phyloP scores from a whole-genome alignment of 768 basidiomycete genomes.

The Tricholoma sp. region DNA sequence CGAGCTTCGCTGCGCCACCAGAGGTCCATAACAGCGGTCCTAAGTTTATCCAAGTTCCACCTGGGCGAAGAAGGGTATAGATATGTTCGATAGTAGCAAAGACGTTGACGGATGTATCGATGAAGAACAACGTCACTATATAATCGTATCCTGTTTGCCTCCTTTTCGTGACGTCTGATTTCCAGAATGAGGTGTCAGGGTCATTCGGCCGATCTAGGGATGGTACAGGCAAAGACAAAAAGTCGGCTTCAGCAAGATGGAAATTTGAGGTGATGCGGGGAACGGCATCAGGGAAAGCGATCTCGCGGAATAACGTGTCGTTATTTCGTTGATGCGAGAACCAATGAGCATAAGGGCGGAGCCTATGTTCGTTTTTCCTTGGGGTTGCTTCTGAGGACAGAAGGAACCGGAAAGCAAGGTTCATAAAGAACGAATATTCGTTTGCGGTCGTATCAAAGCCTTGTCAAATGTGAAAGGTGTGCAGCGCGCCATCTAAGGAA shows the following conservation, averaged over 20 bases:
- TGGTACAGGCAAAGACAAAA: constrained; percentile 35
- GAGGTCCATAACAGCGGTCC: constrained; percentile 64
- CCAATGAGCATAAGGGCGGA: constrained; percentile 63
- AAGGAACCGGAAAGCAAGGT: constrained; percentile 52
- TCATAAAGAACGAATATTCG: constrained; percentile 66
- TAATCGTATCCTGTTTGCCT: constrained; percentile 43
- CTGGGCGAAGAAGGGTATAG: constrained; percentile 48
- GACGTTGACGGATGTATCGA: constrained; percentile 56
- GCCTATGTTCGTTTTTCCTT: constrained; percentile 37
- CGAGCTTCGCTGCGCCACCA: constrained; percentile 48
- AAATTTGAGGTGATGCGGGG: constrained; percentile 43
- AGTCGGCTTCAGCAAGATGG: constrained; percentile 52
- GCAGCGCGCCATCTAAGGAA: neutral
- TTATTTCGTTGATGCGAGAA: constrained; percentile 62
- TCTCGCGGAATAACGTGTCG: constrained; percentile 43
- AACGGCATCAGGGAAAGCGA: constrained; percentile 57
- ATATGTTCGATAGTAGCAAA: constrained; percentile 54
- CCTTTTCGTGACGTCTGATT: neutral
- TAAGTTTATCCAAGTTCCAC: constrained; percentile 68
- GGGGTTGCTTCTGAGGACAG: constrained; percentile 43
- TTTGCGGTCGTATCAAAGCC: constrained; percentile 57
- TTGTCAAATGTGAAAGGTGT: constrained; percentile 14
- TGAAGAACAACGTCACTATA: constrained; percentile 63
- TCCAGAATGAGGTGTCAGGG: constrained; percentile 12
- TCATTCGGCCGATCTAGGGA: neutral